Percentiles rank a stretch among this genome's conserved stretches.
Evolutionary conservation across 2,329 filamentous ascomycete genomes (phyloP).

Genomic region (Penicillium capsulatum): DNA sequence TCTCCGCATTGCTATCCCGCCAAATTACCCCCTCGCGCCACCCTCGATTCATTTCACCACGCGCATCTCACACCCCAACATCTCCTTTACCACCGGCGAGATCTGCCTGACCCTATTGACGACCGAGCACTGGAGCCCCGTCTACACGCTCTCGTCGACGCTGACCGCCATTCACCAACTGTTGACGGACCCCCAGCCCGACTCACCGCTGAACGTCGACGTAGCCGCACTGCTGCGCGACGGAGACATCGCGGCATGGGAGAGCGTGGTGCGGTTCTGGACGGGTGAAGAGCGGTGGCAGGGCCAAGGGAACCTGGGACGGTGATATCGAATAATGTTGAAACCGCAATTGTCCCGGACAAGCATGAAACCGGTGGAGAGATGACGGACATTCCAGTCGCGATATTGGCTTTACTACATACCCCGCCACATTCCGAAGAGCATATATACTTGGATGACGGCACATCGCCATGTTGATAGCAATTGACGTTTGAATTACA

Average conservation of each 20-base stretch:
- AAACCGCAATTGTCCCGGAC: too few species aligned
- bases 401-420: constrained; percentile 1
- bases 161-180: constrained; percentile 47
- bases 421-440: constrained; percentile 3
- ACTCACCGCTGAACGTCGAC: constrained; percentile 49
- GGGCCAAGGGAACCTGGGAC: constrained; percentile 21
- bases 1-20: constrained; percentile 70
- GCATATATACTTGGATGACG: constrained; percentile 1
- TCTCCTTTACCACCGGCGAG: constrained; percentile 69
- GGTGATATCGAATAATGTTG: constrained; percentile 3
- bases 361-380: neutral
- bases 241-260: constrained; percentile 43
- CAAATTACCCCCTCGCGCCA: constrained; percentile 71
- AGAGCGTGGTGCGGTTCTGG: constrained; percentile 47
- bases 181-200: constrained; percentile 43
- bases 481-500: too few species aligned
- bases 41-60: constrained; percentile 80
- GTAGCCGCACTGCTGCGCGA: constrained; percentile 45
- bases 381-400: constrained; percentile 3
- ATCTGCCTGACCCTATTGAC: constrained; percentile 88
- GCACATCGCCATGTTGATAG: too few species aligned
- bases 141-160: constrained; percentile 65
- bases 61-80: constrained; percentile 79
- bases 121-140: constrained; percentile 70
- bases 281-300: constrained; percentile 46